Evolutionary conservation across 2,329 filamentous ascomycete genomes (phyloP).

Genomic region (Beauveria caledonica): DNA sequence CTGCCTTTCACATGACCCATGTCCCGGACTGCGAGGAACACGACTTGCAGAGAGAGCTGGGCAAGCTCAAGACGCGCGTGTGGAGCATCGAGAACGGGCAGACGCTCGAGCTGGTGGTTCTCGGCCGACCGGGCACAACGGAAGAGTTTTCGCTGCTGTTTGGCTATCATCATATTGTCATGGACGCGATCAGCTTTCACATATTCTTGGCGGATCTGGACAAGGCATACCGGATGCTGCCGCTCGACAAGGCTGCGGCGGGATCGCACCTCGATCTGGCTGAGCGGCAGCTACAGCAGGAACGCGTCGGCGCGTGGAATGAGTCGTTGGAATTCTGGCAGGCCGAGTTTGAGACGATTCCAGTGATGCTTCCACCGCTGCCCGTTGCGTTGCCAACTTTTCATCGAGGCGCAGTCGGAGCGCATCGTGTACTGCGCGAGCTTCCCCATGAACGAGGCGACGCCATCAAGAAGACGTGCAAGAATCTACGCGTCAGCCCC

Average conservation of each 20-base stretch:
- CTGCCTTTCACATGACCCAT: conserved; percentile 20
- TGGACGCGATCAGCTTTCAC: conserved; percentile 39
- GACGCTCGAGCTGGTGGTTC: conserved; percentile 22
- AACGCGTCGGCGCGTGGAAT: conserved; percentile 20
- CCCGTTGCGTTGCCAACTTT: conserved; percentile 11
- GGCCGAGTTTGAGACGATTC: conserved; percentile 16
- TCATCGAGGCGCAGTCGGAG: conserved; percentile 12
- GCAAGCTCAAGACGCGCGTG: conserved; percentile 19
- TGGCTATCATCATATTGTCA: conserved; percentile 38
- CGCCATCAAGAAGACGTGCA: conserved; percentile 18
- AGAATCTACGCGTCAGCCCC: conserved; percentile 10
- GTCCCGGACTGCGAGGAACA: conserved; percentile 15
- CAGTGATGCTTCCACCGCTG: conserved; percentile 23
- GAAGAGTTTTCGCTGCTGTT: conserved; percentile 33
- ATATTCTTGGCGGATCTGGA: conserved; percentile 36
- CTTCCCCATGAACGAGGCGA: not conserved
- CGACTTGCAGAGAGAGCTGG: conserved; percentile 23
- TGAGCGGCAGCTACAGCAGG: conserved; percentile 20
- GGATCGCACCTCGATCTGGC: conserved; percentile 23
- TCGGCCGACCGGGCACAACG: conserved; percentile 22
- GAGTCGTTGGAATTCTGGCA: conserved; percentile 28
- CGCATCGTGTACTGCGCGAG: conserved; percentile 11
- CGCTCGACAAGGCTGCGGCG: not conserved
- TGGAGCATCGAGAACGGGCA: conserved; percentile 29
- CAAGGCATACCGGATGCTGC: conserved; percentile 26